Conservation (phyloP, 2,329 filamentous ascomycete species). For the Delphinella strobiligena region DNA sequence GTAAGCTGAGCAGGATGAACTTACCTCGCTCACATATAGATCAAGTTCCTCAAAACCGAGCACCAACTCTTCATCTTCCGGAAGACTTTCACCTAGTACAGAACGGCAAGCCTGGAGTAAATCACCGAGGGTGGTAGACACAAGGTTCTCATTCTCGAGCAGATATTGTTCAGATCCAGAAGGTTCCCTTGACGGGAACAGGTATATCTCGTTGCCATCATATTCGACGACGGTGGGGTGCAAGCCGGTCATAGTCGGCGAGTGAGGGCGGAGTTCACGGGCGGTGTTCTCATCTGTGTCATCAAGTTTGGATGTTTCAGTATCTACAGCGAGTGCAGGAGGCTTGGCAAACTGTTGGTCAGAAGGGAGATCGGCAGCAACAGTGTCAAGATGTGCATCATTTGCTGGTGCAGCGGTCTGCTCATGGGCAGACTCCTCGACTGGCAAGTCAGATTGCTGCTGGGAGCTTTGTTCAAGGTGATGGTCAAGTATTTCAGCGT, state of each 20-base stretch:
- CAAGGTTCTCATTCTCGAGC: slow-evolving; percentile 42
- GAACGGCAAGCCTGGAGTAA: slow-evolving; percentile 46
- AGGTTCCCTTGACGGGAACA: slow-evolving; percentile 45
- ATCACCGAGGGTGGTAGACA: slow-evolving; percentile 39
- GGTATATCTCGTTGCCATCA: slow-evolving; percentile 41
- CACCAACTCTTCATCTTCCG: slow-evolving; percentile 44
- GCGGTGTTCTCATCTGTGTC: slow-evolving; percentile 7
- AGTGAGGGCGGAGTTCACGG: slow-evolving; percentile 16
- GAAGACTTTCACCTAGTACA: slow-evolving; percentile 43
- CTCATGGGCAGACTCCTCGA: too few relatives aligned
- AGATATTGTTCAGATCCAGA: slow-evolving; percentile 45
- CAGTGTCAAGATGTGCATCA: background rate
- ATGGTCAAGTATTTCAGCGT: too few relatives aligned
- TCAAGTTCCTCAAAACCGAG: slow-evolving; percentile 43
- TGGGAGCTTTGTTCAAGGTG: too few relatives aligned
- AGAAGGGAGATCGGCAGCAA: background rate
- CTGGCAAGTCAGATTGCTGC: too few relatives aligned
- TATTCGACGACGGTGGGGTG: slow-evolving; percentile 45
- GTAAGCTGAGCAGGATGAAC: too few relatives aligned
- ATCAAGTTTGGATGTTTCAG: slow-evolving; percentile 4
- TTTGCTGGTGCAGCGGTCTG: too few relatives aligned
- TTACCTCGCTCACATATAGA: slow-evolving; percentile 46
- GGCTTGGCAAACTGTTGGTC: slow-evolving; percentile 2
- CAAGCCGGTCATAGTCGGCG: slow-evolving; percentile 24
- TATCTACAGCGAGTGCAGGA: slow-evolving; percentile 1